A percentile compares a stretch with the other conserved stretches of the same genome.
Conservation (phyloP, 768 basidiomycete genomes). For the Amanita polypyramis region DNA sequence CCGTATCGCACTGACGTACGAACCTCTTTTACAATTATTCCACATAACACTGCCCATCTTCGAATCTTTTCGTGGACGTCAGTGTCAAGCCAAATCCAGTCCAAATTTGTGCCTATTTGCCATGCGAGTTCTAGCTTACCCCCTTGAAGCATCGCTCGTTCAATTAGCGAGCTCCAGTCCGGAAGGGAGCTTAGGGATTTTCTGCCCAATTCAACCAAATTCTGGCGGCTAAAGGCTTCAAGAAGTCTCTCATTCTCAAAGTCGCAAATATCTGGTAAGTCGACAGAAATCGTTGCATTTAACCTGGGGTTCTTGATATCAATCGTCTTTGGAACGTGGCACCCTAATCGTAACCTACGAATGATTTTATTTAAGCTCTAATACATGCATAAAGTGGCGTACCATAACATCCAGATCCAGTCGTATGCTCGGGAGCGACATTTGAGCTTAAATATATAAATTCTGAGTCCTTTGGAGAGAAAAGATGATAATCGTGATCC, state of each 20-base stretch:
- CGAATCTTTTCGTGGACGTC: conserved; percentile 53
- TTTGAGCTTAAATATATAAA: conserved; percentile 81
- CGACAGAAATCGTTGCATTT: conserved; percentile 58
- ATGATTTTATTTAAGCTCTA: neutral
- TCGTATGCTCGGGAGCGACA: conserved; percentile 71
- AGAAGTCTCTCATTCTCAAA: conserved; percentile 29
- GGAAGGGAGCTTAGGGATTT: conserved; percentile 41
- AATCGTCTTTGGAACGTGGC: conserved; percentile 54
- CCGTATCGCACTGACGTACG: conserved; percentile 12
- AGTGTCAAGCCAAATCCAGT: conserved; percentile 78
- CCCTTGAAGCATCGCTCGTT: conserved; percentile 42
- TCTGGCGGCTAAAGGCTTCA: conserved; percentile 45
- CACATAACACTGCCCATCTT: conserved; percentile 67
- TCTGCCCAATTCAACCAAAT: conserved; percentile 53
- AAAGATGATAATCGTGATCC: conserved; percentile 40
- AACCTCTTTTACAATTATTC: conserved; percentile 65
- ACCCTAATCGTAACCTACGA: conserved; percentile 61
- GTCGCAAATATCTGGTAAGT: conserved; percentile 43
- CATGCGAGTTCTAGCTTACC: conserved; percentile 66
- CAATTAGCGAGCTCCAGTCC: conserved; percentile 55
- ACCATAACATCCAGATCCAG: conserved; percentile 90
- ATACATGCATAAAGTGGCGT: conserved; percentile 2
- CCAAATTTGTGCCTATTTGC: conserved; percentile 61
- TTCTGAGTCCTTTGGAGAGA: conserved; percentile 56
- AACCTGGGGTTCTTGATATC: conserved; percentile 64